phyloP scores from a whole-genome alignment of 2,329 filamentous ascomycete species.

The Penicillium sp. region DNA sequence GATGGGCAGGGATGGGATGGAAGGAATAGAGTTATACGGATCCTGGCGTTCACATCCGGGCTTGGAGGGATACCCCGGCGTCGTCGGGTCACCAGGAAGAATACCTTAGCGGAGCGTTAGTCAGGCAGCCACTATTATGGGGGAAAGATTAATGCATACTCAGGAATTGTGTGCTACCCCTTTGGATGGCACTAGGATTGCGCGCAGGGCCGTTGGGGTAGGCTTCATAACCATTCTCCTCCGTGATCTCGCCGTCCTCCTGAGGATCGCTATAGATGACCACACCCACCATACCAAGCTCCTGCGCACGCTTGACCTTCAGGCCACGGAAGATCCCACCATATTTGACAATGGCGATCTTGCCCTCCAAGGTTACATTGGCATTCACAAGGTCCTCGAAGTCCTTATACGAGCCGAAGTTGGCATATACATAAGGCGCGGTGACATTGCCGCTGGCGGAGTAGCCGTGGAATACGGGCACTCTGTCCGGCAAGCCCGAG shows the following conservation, averaged over 20 bases:
- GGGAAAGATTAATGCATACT: constrained; percentile 55
- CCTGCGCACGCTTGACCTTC: constrained; percentile 90
- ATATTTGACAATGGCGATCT: constrained; percentile 86
- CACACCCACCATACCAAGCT: constrained; percentile 84
- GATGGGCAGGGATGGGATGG: constrained; percentile 88
- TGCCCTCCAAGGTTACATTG: constrained; percentile 76
- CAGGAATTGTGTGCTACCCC: constrained; percentile 83
- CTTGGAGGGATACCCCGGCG: constrained; percentile 90
- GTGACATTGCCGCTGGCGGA: constrained; percentile 92
- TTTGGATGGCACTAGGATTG: constrained; percentile 85
- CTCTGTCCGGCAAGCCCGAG: constrained; percentile 69
- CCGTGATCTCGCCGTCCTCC: constrained; percentile 81
- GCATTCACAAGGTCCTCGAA: constrained; percentile 79
- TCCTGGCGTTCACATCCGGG: constrained; percentile 80
- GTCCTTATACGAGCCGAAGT: constrained; percentile 86
- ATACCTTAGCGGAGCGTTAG: constrained; percentile 49
- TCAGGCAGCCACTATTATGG: constrained; percentile 6
- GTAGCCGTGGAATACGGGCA: constrained; percentile 94
- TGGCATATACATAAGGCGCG: constrained; percentile 82
- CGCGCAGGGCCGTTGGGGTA: constrained; percentile 89
- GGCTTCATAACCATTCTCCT: constrained; percentile 74
- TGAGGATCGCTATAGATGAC: constrained; percentile 88
- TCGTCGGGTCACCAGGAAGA: constrained; percentile 77
- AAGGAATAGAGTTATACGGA: constrained; percentile 71
- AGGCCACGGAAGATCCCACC: constrained; percentile 85